Conservation (phyloP, 2,329 filamentous ascomycete genomes). For the Metarhizium robertsii region DNA sequence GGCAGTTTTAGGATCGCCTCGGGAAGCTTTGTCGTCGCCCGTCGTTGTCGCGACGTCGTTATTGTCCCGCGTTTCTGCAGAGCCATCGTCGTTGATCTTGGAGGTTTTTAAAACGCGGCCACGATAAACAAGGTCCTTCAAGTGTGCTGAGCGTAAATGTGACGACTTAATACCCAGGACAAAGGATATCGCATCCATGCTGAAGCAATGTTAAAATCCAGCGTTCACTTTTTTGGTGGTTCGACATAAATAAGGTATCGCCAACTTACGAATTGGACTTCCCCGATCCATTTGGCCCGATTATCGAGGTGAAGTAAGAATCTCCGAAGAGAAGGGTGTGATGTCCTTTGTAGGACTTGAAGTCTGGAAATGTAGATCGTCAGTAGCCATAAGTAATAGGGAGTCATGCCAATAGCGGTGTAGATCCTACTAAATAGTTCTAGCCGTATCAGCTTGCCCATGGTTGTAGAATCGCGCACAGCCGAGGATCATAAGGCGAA, state of each 20-base stretch:
- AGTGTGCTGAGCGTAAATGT: conserved; percentile 87
- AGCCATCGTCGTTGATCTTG: conserved; percentile 85
- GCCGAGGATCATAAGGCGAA: background rate
- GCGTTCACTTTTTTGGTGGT: background rate
- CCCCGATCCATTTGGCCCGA: conserved; percentile 97
- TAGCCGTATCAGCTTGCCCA: conserved; percentile 93
- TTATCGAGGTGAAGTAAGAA: conserved; percentile 98
- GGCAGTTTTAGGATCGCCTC: conserved; percentile 80
- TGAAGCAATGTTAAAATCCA: conserved; percentile 25
- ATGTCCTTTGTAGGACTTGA: conserved; percentile 98
- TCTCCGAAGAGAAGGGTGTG: conserved; percentile 92
- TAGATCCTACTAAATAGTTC: conserved; percentile 75
- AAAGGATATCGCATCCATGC: conserved; percentile 99
- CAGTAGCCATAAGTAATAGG: conserved; percentile 6
- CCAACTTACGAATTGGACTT: conserved; percentile 87
- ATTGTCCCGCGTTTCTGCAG: conserved; percentile 54
- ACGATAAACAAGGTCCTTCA: conserved; percentile 92
- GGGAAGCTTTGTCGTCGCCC: conserved; percentile 52
- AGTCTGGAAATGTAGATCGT: conserved; percentile 48
- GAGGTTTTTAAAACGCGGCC: conserved; percentile 87
- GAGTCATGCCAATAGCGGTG: background rate
- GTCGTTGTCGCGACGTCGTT: conserved; percentile 52
- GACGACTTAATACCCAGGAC: conserved; percentile 97
- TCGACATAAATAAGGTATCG: background rate
- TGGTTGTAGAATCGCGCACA: conserved; percentile 33